Percentiles rank a stretch among this genome's conserved stretches.
phyloP scores from a whole-genome alignment of 306 rosid species.

The Herpetospermum pedunculosum region DNA sequence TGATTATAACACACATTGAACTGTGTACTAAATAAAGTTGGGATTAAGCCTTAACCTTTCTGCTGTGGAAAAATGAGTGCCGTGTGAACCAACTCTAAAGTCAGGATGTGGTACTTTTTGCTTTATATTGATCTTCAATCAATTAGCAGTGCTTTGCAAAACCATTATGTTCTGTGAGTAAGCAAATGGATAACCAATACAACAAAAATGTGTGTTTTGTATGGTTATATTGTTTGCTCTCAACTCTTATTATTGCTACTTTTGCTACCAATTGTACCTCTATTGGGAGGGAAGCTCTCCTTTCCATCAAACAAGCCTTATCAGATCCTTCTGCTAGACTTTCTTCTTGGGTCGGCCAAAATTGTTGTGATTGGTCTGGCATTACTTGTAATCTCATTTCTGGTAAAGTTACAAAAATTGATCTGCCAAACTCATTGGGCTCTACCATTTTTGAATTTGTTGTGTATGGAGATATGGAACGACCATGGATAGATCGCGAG shows the following conservation, averaged over 20 bases:
- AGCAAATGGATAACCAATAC: not conserved
- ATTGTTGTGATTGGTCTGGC: not conserved
- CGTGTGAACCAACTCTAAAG: no score
- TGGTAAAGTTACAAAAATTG: not conserved
- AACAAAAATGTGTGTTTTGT: not conserved
- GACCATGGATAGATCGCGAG: not conserved
- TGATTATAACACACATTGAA: not conserved
- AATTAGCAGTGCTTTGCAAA: not conserved
- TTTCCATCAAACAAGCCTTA: not conserved
- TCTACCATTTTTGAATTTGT: not conserved
- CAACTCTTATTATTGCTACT: not conserved
- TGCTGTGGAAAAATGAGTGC: no score
- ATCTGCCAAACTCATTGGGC: not conserved
- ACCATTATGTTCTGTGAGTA: no score
- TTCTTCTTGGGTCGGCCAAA: not conserved
- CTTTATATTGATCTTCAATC: no score
- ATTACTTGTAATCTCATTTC: not conserved
- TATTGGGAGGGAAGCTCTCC: not conserved
- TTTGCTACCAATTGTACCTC: not conserved
- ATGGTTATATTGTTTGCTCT: not conserved
- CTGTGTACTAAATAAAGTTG: not conserved
- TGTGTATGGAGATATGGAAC: no score
- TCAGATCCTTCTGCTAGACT: not conserved
- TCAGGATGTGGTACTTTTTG: no score
- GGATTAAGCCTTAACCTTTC: not conserved